Base-by-base conservation (phyloP, 176 grass and related monocot genomes). In the Eleusine indica region DNA sequence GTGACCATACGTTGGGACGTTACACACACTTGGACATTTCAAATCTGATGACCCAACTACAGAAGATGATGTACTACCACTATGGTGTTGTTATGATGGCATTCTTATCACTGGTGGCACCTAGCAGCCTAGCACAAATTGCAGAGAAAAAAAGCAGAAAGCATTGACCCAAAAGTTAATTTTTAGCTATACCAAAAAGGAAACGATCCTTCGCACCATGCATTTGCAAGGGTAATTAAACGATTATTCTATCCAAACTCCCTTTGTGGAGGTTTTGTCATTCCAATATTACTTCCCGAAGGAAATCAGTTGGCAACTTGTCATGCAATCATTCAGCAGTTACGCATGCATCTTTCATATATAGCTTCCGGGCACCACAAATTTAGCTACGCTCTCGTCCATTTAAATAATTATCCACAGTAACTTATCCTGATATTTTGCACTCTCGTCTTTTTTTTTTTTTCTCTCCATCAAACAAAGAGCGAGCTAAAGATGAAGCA, bases 401-500 rank as follows among this genome's bases (percentile, higher is more conserved):
- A 66, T 37, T n/a, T 13, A n/a, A 17, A 66, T 25, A 44, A 63
- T 62, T 40, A 32, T 18, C 17, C 32, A 40, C 51, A 38, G 44
- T 67, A 52, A 21, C 44, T 19, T 53, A 40, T 10, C 47, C 18
- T 41, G 49, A 70, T 70, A 80, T 81, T 42, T 81, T 57, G 47
- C 32, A 54, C 4, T 12, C 19, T 13, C 38, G 15, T 71, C 6
- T 3, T 43, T 68, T 65, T 66, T 68, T 65, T 66, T 12, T 10
- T 1, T 19, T 52, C 64, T 77, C 42, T 66, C 32, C 32, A 35
- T 35, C 32, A 76, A 87, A 82, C 53, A 82, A 82, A 82, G 9
- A 17, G 49, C 49, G 7, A 14, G 62, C 5, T 18, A 87, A 82
- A 83, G 70, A 37, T 56, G 65, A 66, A 82, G 54, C 86, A 73